Evolutionary conservation across 2,329 filamentous ascomycete genomes (phyloP).

Genomic region (Teratosphaeriaceae sp.): DNA sequence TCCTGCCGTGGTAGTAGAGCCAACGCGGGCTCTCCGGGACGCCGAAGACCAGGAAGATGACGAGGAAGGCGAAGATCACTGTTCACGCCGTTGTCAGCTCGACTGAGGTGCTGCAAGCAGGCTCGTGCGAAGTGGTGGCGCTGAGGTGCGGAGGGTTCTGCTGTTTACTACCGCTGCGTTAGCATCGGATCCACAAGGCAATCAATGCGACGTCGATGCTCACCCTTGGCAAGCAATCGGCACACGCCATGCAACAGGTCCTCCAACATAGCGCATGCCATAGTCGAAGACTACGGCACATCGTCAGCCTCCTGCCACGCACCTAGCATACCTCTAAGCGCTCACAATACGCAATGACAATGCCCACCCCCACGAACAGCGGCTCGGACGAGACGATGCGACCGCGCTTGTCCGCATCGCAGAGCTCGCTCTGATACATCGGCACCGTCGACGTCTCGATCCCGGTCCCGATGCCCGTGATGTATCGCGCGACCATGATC

Average conservation of each 20-base stretch:
- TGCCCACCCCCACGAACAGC: conserved; percentile 30
- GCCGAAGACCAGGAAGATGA: conserved; percentile 35
- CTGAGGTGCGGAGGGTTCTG: too few relatives aligned
- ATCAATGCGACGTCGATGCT: too few relatives aligned
- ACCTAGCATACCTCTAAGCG: not conserved
- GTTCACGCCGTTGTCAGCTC: too few relatives aligned
- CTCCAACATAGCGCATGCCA: conserved; percentile 34
- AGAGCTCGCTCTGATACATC: conserved; percentile 33
- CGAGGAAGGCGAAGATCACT: conserved; percentile 31
- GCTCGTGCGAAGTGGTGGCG: too few relatives aligned
- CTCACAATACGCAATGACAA: conserved; percentile 25
- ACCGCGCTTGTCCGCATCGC: conserved; percentile 27
- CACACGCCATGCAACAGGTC: conserved; percentile 40
- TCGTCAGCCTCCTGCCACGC: not conserved
- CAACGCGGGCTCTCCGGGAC: conserved; percentile 36
- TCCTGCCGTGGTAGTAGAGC: conserved; percentile 29
- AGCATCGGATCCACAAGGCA: too few relatives aligned
- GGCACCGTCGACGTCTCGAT: conserved; percentile 40
- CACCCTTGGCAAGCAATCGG: conserved; percentile 44
- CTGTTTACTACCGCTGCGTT: too few relatives aligned
- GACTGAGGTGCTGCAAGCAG: too few relatives aligned
- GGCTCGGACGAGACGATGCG: conserved; percentile 29
- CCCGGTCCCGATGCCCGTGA: conserved; percentile 44
- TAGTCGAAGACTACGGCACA: conserved; percentile 24
- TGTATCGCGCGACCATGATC: conserved; percentile 41